Evolutionary conservation across 2,329 filamentous ascomycete genomes (phyloP).

Genomic region (Meredithiella fracta): DNA sequence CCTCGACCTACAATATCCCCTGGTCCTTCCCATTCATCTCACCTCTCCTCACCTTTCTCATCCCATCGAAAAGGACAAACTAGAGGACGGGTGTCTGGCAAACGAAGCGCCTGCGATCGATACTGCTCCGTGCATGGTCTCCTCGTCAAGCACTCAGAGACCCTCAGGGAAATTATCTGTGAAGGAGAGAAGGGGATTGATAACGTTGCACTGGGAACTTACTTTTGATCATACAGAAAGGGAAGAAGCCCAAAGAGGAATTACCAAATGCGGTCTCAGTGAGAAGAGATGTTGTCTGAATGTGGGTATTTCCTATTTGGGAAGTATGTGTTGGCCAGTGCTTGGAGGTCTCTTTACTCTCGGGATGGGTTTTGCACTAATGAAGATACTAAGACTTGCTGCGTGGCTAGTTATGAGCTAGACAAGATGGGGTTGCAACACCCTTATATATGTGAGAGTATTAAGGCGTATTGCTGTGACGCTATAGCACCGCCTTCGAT

Average conservation of each 20-base stretch:
- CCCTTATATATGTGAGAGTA: neutral
- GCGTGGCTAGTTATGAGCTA: neutral
- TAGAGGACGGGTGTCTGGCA: neutral
- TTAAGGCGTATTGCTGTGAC: neutral
- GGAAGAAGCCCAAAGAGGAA: neutral
- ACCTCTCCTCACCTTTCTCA: neutral
- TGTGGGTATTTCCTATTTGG: neutral
- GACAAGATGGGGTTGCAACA: neutral
- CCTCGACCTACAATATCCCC: neutral
- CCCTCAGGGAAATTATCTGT: neutral
- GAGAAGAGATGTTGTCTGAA: neutral
- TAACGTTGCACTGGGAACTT: neutral
- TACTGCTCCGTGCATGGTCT: neutral
- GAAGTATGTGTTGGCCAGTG: neutral
- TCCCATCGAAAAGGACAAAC: neutral
- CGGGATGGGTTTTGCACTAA: neutral
- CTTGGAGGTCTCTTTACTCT: neutral
- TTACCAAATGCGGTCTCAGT: neutral
- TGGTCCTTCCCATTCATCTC: neutral
- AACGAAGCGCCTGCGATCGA: neutral
- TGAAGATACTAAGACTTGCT: neutral
- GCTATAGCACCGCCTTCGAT: neutral
- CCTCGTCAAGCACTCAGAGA: neutral
- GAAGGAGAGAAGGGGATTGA: neutral
- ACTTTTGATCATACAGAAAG: neutral